These are phyloP conservation scores for Aphanomyces invadans DNA, from an alignment of 352 stramenopile species.

Conservation along the genomic window DNA sequence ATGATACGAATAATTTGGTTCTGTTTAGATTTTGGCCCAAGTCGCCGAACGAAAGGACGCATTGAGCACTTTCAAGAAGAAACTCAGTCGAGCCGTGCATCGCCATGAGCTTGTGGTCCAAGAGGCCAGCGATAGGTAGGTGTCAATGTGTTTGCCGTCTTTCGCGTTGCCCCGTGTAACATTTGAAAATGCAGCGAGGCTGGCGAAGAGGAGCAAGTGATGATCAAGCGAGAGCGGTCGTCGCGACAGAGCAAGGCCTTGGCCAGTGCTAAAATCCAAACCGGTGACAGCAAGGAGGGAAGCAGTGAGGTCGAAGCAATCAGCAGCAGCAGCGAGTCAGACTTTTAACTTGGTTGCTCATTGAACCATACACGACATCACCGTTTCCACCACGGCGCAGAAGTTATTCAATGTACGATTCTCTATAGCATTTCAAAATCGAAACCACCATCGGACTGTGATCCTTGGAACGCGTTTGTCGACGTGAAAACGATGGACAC, in stretches of 20 bases:
- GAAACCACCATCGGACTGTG: no score
- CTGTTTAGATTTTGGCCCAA: slow-evolving; percentile 11
- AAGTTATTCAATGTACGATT: no score
- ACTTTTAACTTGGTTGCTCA: no score
- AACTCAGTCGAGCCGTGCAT: background rate
- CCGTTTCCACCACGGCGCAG: background rate
- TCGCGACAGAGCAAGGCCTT: background rate
- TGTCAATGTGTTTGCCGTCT: no score
- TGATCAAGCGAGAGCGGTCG: background rate
- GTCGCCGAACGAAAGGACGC: slow-evolving; percentile 12
- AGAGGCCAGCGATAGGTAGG: slow-evolving; percentile 1
- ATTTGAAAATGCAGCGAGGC: background rate
- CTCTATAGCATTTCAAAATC: no score
- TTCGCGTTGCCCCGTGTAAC: no score
- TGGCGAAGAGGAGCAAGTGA: background rate
- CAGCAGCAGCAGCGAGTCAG: background rate
- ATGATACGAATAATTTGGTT: background rate
- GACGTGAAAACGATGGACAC: no score
- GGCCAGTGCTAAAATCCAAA: background rate
- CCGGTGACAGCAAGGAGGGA: background rate
- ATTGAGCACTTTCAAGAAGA: slow-evolving; percentile 9
- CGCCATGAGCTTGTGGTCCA: background rate
- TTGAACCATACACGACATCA: no score
- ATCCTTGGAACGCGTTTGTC: no score
- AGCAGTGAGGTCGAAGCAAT: background rate